A percentile compares a stretch with the other conserved stretches of the same genome.
Conservation (phyloP, 176 grass and related monocot species). For the Triticum urartu region DNA sequence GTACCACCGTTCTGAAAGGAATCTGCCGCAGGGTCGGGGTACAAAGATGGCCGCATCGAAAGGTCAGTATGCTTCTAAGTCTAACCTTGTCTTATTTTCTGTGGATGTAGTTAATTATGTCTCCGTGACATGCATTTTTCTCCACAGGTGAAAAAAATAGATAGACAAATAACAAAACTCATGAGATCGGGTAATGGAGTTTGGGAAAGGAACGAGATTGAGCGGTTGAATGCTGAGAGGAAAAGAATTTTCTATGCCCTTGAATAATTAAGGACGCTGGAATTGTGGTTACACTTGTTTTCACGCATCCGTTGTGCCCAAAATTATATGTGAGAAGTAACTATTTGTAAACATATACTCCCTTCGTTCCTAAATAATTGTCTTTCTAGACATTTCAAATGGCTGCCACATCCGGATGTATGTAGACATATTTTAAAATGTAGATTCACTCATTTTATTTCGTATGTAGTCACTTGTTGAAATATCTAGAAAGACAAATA, state of each 20-base stretch:
- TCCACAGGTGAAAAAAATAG: conserved; percentile 15
- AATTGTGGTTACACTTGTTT: background rate
- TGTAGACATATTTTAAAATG: too few species aligned
- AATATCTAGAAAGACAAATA: too few species aligned
- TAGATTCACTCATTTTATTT: too few species aligned
- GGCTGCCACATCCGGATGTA: too few species aligned
- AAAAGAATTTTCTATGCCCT: background rate
- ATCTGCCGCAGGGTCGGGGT: conserved; percentile 39
- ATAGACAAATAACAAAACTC: background rate
- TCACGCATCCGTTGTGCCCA: background rate
- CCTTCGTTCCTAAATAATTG: too few species aligned
- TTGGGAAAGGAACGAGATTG: background rate
- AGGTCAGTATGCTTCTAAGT: conserved; percentile 20
- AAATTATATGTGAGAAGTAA: background rate
- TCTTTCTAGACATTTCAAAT: too few species aligned
- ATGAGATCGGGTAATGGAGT: background rate
- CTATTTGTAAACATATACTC: background rate
- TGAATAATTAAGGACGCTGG: background rate
- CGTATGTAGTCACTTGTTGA: too few species aligned
- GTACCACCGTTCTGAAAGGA: conserved; percentile 52
- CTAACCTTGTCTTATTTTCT: background rate
- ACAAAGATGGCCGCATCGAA: conserved; percentile 45
- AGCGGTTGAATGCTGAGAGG: conserved; percentile 6
- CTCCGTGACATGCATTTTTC: background rate
- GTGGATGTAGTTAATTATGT: background rate